Percentiles rank a stretch among this genome's conserved stretches.
phyloP scores from a whole-genome alignment of 2,329 filamentous ascomycete species.

The Penicillium sp. region DNA sequence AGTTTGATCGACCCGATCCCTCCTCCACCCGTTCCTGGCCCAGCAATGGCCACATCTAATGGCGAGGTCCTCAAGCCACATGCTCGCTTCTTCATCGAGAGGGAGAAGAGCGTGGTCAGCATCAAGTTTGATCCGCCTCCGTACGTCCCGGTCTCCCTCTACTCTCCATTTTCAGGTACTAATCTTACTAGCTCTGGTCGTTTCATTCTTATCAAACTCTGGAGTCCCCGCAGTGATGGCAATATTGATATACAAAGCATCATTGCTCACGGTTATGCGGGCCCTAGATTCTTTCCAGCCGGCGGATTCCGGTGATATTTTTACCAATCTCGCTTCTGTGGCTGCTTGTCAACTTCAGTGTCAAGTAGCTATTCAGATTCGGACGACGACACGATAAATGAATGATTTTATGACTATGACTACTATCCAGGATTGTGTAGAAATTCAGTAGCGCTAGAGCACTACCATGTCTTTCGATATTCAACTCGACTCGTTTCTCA shows the following conservation, averaged over 20 bases:
- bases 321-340: not conserved
- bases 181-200: conserved; percentile 62
- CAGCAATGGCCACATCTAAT: conserved; percentile 8
- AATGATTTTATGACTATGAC: not conserved
- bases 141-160: conserved; percentile 27
- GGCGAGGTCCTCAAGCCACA: conserved; percentile 64
- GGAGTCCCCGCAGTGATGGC: conserved; percentile 71
- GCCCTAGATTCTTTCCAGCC: conserved; percentile 79
- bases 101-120: conserved; percentile 79
- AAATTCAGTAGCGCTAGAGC: not conserved
- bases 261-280: conserved; percentile 79
- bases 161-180: not conserved
- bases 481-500: no score
- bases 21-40: conserved; percentile 14
- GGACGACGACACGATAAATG: not conserved
- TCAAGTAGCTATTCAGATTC: not conserved
- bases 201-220: conserved; percentile 87
- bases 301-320: conserved; percentile 56
- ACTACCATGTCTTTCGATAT: no score
- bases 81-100: conserved; percentile 80
- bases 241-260: conserved; percentile 93
- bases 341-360: not conserved
- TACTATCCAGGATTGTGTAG: not conserved
- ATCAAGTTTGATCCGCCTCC: conserved; percentile 66
- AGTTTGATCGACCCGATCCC: conserved; percentile 31